Conservation (phyloP, 2,329 filamentous ascomycete species). For the Monascus ruber region DNA sequence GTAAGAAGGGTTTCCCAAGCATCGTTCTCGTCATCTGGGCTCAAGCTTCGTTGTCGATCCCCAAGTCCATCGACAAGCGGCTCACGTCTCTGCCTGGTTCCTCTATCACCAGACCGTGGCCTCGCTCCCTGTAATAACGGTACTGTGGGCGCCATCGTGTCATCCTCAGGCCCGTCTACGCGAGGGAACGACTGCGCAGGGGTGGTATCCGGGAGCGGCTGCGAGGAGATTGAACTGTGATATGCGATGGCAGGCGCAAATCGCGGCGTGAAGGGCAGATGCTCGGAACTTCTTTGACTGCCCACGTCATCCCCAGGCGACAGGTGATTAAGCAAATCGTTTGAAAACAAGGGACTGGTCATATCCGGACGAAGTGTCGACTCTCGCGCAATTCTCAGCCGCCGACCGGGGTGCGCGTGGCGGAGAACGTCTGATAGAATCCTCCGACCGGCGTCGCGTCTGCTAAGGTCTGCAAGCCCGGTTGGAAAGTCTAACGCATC, state of each 20-base stretch:
- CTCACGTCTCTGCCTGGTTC: constrained; percentile 10
- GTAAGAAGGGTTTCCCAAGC: constrained; percentile 71
- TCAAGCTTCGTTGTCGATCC: constrained; percentile 74
- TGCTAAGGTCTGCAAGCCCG: constrained; percentile 11
- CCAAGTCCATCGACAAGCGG: constrained; percentile 58
- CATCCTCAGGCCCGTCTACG: constrained; percentile 11
- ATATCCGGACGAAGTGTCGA: constrained; percentile 21
- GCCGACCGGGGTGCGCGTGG: constrained; percentile 21
- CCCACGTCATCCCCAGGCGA: constrained; percentile 9
- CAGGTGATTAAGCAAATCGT: constrained; percentile 14
- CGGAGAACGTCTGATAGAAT: constrained; percentile 24
- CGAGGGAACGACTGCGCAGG: constrained; percentile 15
- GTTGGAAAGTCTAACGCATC: constrained; percentile 18
- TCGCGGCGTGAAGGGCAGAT: constrained; percentile 27
- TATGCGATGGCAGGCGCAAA: constrained; percentile 34
- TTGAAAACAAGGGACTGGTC: constrained; percentile 13
- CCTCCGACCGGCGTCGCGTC: constrained; percentile 23
- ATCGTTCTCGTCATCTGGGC: constrained; percentile 47
- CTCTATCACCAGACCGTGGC: constrained; percentile 19
- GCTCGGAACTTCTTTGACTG: constrained; percentile 7
- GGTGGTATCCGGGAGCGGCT: constrained; percentile 8
- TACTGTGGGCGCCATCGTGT: constrained; percentile 10
- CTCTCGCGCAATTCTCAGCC: constrained; percentile 26
- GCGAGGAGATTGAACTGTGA: constrained; percentile 13
- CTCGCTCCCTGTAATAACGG: constrained; percentile 24